Evolutionary conservation across 139 green algal species (phyloP), one percentile per base, ranked within the genome.

Genomic region (Zygnema cylindricum): DNA sequence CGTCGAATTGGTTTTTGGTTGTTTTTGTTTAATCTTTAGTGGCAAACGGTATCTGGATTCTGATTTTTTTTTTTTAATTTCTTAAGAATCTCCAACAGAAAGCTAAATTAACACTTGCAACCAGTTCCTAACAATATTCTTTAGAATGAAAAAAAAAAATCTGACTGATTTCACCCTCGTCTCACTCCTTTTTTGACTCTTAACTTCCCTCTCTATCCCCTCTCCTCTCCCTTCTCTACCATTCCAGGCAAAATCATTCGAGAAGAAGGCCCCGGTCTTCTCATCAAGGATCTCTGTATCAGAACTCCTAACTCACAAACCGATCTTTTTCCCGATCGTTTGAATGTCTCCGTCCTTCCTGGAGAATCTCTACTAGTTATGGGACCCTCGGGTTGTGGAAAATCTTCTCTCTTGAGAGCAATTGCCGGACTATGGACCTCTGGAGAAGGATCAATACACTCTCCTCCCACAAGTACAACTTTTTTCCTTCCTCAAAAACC

Each of bases 401-500:
- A 97, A 81, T 94, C 89, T 2, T 93, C 88, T 54, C 76, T 97
- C 7, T 87, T 97, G 73, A 89, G 95, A 3, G 94, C 92, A 21
- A 85, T 96, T 7, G 88, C 93, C 41, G 94, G 93, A 11, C 55
- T 94, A n/a, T 94, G 92, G 92, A 87, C 73, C 39, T 36, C 38
- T 22, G 91, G 91, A 41, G 35, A 78, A 39, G 94, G 93, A 2
- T 77, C 42, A 43, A 93, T 95, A 11, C n/a, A 69, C 42, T 76
- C 71, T 7, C 93, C 93, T 0, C 55, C 77, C 16, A 3, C 32
- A 2, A 38, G 76, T 0, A 25, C 83, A 16, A 90, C 93, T 33
- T 96, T 98, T 85, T 98, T 98, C 89, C 89, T 98, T 75, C 96
- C 96, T 0, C 96, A 98, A 91, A 95, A 95, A 85, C 95, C 96